phyloP scores from a whole-genome alignment of 305 asterid genomes.

The Solanum aculeatissimum region DNA sequence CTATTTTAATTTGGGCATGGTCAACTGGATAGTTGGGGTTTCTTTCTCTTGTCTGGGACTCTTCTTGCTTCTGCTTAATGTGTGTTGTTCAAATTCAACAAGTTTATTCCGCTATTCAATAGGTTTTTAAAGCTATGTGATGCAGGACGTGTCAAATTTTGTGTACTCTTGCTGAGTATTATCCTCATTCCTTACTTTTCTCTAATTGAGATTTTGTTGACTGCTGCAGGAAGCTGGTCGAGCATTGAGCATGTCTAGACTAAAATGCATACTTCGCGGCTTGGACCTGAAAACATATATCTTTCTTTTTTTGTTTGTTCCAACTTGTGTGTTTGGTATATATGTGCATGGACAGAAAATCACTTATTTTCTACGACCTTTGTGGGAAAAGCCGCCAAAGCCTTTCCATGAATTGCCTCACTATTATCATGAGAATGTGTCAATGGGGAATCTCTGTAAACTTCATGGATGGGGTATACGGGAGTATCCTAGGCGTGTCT shows the following conservation, averaged over 20 bases:
- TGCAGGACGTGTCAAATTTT: neutral
- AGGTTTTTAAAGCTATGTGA: neutral
- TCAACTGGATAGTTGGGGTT: neutral
- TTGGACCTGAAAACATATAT: conserved; percentile 53
- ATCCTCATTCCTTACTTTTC: neutral
- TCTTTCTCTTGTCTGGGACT: neutral
- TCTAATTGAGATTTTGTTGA: neutral
- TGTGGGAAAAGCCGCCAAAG: conserved; percentile 93
- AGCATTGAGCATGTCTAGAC: conserved; percentile 50
- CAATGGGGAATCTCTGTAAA: conserved; percentile 77
- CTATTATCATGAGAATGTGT: conserved; percentile 84
- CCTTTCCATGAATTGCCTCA: conserved; percentile 88
- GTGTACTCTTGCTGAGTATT: neutral
- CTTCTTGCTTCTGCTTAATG: neutral
- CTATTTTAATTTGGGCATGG: neutral
- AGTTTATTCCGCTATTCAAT: neutral
- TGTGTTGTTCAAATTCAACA: neutral
- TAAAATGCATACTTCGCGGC: conserved; percentile 75
- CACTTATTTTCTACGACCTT: conserved; percentile 82
- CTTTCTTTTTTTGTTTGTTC: conserved; percentile 54
- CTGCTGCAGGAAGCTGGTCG: conserved; percentile 58
- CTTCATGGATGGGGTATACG: conserved; percentile 96
- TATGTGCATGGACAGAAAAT: conserved; percentile 86
- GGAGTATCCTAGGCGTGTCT: conserved; percentile 89
- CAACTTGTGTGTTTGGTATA: conserved; percentile 38